Evolutionary conservation across 2,329 filamentous ascomycete genomes (phyloP), one percentile per base, ranked within the genome.

Genomic region (Tympanopsis confertula): DNA sequence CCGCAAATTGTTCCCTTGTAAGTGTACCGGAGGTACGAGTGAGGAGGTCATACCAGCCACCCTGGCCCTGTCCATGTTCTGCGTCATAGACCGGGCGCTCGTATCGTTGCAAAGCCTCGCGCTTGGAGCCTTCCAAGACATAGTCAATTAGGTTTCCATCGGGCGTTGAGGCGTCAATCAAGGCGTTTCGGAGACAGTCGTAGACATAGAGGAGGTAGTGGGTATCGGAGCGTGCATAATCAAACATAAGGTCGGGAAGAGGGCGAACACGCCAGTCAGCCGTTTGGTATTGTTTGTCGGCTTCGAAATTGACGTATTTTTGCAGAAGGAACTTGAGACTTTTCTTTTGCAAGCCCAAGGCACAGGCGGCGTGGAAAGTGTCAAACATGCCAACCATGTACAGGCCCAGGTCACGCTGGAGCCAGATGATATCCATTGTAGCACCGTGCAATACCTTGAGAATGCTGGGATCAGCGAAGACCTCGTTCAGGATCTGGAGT

Each of bases 351-450:
- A 78, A 80, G 13, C 71, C 68, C 19, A 82, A 54, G 10, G 71
- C 66, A 43, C 65, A 62, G 5, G 73, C 65, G 20, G 78, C 78
- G 50, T 78, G 71, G 46, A 70, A 76, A 0, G 78, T 82, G 46
- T 82, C 78, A 51, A 82, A 82, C 29, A 82, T 62, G 5, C 77
- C 76, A 18, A 82, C 78, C 26, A 82, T 53, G 45, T 82, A 82
- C 13, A 82, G 56, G 1, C 78, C 78, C 4, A 82, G 61, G 51
- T 82, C 78, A 44, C 78, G 66, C 49, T 82, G 78, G 14, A 82
- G 61, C 78, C 78, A 82, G 33, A 81, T 69, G 20, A 80, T 74
- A 53, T 82, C 78, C 75, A 80, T 81, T 43, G 63, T 71, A 3
- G 76, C 69, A 22, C 78, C 78, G 46, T 82, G 78, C 14, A 82